These are phyloP conservation scores for Thelephora ganbajun DNA, from an alignment of 768 basidiomycete species.

Conservation along the genomic window DNA sequence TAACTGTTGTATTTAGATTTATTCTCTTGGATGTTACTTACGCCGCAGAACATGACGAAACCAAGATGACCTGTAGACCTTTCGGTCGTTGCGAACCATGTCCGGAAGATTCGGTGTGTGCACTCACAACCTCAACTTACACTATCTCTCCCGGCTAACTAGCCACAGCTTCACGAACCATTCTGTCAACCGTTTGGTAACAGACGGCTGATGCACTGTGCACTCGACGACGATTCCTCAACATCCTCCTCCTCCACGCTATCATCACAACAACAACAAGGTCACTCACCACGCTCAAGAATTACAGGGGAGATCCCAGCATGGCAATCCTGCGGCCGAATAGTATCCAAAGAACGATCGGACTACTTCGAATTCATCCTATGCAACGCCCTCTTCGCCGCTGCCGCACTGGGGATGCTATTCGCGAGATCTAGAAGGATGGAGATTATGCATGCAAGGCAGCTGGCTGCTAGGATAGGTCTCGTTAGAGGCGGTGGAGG, in stretches of 20 bases:
- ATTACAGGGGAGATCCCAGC: conserved; percentile 51
- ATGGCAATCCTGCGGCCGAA: conserved; percentile 90
- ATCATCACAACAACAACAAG: conserved; percentile 2
- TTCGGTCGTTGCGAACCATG: conserved; percentile 51
- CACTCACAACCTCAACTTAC: neutral
- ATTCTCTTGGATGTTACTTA: neutral
- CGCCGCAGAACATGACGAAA: neutral
- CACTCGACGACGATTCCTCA: conserved; percentile 16
- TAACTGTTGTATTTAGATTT: neutral
- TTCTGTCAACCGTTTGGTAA: conserved; percentile 96
- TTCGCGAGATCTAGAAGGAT: conserved; percentile 55
- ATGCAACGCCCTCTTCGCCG: conserved; percentile 63
- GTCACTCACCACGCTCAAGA: conserved; percentile 14
- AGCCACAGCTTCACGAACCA: conserved; percentile 58
- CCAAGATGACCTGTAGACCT: conserved; percentile 26
- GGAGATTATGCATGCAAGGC: conserved; percentile 61
- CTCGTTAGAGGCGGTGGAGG: conserved; percentile 32
- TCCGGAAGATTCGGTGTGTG: conserved; percentile 45
- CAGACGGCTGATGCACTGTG: conserved; percentile 77
- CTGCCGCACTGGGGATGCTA: conserved; percentile 49
- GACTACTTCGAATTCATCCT: conserved; percentile 90
- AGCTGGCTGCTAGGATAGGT: conserved; percentile 80
- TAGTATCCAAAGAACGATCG: conserved; percentile 59
- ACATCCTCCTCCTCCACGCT: conserved; percentile 6
- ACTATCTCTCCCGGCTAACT: neutral